Base-by-base conservation (phyloP, 2,329 filamentous ascomycete genomes). In the Microdochium nivale region DNA sequence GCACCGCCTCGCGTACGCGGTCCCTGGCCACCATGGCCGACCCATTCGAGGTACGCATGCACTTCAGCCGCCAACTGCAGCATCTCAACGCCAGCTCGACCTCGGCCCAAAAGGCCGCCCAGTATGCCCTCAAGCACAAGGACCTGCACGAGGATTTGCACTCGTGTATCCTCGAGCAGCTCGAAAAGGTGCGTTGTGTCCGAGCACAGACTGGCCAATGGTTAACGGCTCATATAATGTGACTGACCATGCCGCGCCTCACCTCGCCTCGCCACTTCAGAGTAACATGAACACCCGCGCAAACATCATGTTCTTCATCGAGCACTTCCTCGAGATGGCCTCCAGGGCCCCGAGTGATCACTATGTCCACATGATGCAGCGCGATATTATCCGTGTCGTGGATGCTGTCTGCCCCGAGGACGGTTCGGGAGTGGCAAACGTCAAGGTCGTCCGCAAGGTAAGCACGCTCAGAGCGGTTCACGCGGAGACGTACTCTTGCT, bases 241-340 rank as follows among this genome's bases (percentile, higher is more conserved):
- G n/a, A n/a, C n/a, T n/a, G n/a, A n/a, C n/a, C n/a, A n/a, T n/a
- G n/a, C n/a, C n/a, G n/a, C n/a, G n/a, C n/a, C n/a, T n/a, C n/a
- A n/a, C n/a, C n/a, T n/a, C n/a, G n/a, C 11, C 27, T 11, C 5
- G 27, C 16, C 32, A 9, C 2, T 48, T 10, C 60, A 91, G 81
- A 95, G 89, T 59, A 92, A 88, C 59, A 95, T 99, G 87, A 99
- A 99, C 70, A 95, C 86, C 49, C 81, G 92, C 54, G 95, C 94
- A 53, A 99, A 99, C 67, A 97, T 99, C 67, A 95, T 99, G 87
- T 99, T 95, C 71, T 99, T 99, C 70, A 87, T 99, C 64, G 92
- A 97, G 64, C 87, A 92, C 60, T 88, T 99, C 59, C 88, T 95
- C 65, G 92, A 97, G 65, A 78, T 90, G 70, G 88, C 90, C 23